Base-by-base conservation (phyloP, 2,329 filamentous ascomycete species). In the Epichloe typhina region DNA sequence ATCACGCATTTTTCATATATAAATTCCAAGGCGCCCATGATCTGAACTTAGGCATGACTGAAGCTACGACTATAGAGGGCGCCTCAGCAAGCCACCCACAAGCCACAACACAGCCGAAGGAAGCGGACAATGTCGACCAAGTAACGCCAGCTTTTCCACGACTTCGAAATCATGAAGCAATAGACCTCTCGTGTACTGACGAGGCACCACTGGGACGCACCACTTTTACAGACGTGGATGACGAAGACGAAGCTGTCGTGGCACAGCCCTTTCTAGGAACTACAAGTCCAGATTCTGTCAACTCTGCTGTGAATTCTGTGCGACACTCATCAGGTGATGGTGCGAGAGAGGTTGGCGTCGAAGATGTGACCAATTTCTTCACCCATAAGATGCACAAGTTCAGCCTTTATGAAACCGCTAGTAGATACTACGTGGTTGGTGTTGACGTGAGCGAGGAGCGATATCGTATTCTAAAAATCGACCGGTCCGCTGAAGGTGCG, bases 341-440 rank as follows among this genome's bases (percentile, higher is more conserved):
- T 19, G 43, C 41, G 31, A 52, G 51, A 8, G 54, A 57, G 3
- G 54, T 56, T 37, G 63, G 67, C 35, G 64, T 68, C 17, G 63
- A 64, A 15, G 62, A 60, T 13, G 58, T 59, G 1, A 59, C 60
- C 5, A 64, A 69, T 49, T 67, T 70, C 21, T 58, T 72, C 17
- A 65, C 73, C 43, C 75, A 77, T 66, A 79, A 77, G 64, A 95
- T 98, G 88, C 89, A 96, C 72, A 94, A 93, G 62, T 97, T 95
- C 67, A 93, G 87, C n/a, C 72, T 98, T 21, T 97, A 98, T 67
- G 93, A 98, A 71, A 98, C 93, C 3, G 86, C 88, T 12, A 88
- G 84, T 50, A 80, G 88, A 49, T 98, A 93, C 67, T 98, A 96
- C 66, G 84, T 98, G 56, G 88, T 97, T 17, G 93, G 93, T 13